Percentiles rank a stretch among this genome's conserved stretches.
These are phyloP conservation scores for Salvia hispanica DNA, from an alignment of 257 asterid species.

Conservation along the genomic window DNA sequence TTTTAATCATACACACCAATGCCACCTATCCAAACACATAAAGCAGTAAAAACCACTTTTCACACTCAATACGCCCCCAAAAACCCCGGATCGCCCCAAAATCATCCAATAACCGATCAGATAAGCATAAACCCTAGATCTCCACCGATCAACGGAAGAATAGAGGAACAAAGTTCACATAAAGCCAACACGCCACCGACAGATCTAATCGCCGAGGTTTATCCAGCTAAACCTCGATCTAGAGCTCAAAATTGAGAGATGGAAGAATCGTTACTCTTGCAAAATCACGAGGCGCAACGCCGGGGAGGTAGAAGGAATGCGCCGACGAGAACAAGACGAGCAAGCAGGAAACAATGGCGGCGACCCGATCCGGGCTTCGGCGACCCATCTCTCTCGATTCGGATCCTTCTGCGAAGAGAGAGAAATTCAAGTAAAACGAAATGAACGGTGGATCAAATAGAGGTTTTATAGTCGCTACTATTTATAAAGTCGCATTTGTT, in stretches of 20 bases:
- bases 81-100: constrained; percentile 39
- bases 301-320: constrained; percentile 65
- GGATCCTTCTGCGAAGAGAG: constrained; percentile 27
- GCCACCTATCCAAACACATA: background rate
- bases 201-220: constrained; percentile 35
- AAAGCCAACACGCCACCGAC: constrained; percentile 27
- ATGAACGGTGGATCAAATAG: background rate
- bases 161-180: background rate
- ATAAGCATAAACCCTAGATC: constrained; percentile 47
- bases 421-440: constrained; percentile 2
- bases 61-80: constrained; percentile 3
- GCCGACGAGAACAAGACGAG: constrained; percentile 44
- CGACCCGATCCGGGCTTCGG: constrained; percentile 38
- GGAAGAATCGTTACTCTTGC: constrained; percentile 38
- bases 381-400: constrained; percentile 42
- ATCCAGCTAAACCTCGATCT: constrained; percentile 13
- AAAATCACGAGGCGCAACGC: constrained; percentile 75
- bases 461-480: background rate
- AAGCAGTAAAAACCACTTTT: constrained; percentile 10
- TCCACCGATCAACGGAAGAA: constrained; percentile 21
- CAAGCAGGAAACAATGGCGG: constrained; percentile 39
- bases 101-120: constrained; percentile 12
- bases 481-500: background rate
- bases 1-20: constrained; percentile 10
- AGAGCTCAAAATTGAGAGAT: constrained; percentile 25